Evolutionary conservation across 208 protist genomes (phyloP).

Genomic region (Wallacemonas sp.): DNA sequence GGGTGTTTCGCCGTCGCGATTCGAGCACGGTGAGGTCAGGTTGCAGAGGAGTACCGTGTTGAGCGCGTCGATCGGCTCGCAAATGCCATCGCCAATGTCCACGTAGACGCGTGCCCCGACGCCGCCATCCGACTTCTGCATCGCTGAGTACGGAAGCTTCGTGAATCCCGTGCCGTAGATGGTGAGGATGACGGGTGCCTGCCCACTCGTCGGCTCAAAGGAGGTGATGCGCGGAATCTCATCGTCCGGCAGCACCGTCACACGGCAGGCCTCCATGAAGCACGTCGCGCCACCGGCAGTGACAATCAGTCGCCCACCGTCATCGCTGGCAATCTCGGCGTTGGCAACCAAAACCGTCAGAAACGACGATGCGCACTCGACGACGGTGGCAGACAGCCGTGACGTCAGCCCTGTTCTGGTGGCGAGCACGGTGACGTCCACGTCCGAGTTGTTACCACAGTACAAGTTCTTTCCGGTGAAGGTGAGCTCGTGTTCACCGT

Average conservation of each 20-base stretch:
- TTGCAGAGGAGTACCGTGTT: conserved; percentile 41
- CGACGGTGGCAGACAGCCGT: neutral
- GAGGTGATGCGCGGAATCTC: conserved; percentile 35
- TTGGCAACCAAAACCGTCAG: neutral
- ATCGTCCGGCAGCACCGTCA: conserved; percentile 10
- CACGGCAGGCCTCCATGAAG: neutral
- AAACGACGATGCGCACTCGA: neutral
- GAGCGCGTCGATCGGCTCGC: conserved; percentile 30
- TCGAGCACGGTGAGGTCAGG: conserved; percentile 27
- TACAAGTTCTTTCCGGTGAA: conserved; percentile 24
- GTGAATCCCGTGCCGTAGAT: conserved; percentile 47
- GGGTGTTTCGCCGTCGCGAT: conserved; percentile 17
- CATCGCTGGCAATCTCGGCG: neutral
- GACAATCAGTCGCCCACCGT: neutral
- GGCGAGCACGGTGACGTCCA: too few species aligned
- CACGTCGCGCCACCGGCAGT: neutral
- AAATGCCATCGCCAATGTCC: conserved; percentile 28
- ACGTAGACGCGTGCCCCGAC: conserved; percentile 16
- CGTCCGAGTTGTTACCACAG: too few species aligned
- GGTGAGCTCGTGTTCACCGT: conserved; percentile 24
- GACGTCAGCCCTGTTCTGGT: neutral
- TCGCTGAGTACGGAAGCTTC: conserved; percentile 28
- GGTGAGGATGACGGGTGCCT: conserved; percentile 37
- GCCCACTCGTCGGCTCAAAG: conserved; percentile 29
- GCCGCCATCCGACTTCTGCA: neutral